phyloP scores from a whole-genome alignment of 2,329 filamentous ascomycete genomes.

The Myrmaecium sp. region DNA sequence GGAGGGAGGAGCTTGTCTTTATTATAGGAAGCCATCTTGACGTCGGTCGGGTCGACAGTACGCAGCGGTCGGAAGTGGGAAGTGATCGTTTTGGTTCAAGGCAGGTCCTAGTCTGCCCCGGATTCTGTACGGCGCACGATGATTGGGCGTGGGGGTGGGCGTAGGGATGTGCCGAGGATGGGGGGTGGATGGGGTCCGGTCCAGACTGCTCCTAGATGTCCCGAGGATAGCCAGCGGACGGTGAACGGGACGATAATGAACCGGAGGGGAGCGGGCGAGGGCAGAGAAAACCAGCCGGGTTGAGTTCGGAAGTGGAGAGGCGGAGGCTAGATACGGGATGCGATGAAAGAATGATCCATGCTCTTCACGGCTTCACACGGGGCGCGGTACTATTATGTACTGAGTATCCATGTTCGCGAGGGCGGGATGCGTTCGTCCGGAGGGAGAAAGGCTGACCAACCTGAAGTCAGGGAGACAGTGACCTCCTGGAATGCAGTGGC shows the following conservation, averaged over 20 bases:
- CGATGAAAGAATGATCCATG: no score
- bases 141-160: constrained; percentile 2
- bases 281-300: not conserved
- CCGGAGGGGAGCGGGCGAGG: constrained; percentile 6
- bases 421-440: no score
- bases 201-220: constrained; percentile 1
- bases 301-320: no score
- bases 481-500: no score
- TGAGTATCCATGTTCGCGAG: no score
- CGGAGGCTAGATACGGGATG: no score
- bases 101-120: not conserved
- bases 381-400: no score
- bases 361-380: no score
- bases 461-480: no score
- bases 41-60: constrained; percentile 5
- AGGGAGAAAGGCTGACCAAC: no score
- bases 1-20: constrained; percentile 20
- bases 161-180: constrained; percentile 3
- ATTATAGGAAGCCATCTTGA: constrained; percentile 20
- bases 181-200: not conserved
- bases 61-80: not conserved
- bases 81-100: not conserved
- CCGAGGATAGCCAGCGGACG: no score
- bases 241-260: constrained; percentile 6
- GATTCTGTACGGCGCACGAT: not conserved